phyloP scores from a whole-genome alignment of 2,329 filamentous ascomycete species.

The Pestalotiopsis sp. region DNA sequence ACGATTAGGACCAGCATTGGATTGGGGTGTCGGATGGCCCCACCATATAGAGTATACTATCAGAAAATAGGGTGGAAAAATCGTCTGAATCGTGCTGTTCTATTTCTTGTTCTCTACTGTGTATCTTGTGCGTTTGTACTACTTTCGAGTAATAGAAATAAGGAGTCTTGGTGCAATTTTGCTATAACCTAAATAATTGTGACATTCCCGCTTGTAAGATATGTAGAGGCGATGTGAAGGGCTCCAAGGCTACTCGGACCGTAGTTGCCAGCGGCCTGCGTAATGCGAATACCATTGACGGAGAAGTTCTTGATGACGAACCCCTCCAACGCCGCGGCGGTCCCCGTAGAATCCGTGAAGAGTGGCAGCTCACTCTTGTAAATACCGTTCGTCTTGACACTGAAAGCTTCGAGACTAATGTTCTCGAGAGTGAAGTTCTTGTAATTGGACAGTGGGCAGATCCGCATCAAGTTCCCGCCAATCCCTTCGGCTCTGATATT shows the following conservation, averaged over 20 bases:
- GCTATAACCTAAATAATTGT: neutral
- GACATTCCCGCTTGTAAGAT: neutral
- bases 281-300: conserved; percentile 12
- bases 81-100: no score
- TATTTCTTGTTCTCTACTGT: no score
- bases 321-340: conserved; percentile 10
- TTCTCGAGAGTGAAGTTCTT: conserved; percentile 19
- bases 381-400: conserved; percentile 16
- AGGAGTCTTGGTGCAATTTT: no score
- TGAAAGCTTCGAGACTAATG: conserved; percentile 18
- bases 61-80: no score
- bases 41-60: no score
- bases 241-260: neutral
- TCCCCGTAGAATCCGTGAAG: conserved; percentile 13
- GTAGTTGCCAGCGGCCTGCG: conserved; percentile 4
- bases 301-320: conserved; percentile 17
- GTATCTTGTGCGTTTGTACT: no score
- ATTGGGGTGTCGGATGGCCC: no score
- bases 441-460: conserved; percentile 20
- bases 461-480: conserved; percentile 19
- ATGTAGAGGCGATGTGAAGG: conserved; percentile 3
- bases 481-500: conserved; percentile 21
- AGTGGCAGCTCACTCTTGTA: conserved; percentile 18
- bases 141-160: no score
- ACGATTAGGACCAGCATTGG: no score